phyloP scores from a whole-genome alignment of 2,329 filamentous ascomycete genomes.

The Teratosphaeria epicoccoides region DNA sequence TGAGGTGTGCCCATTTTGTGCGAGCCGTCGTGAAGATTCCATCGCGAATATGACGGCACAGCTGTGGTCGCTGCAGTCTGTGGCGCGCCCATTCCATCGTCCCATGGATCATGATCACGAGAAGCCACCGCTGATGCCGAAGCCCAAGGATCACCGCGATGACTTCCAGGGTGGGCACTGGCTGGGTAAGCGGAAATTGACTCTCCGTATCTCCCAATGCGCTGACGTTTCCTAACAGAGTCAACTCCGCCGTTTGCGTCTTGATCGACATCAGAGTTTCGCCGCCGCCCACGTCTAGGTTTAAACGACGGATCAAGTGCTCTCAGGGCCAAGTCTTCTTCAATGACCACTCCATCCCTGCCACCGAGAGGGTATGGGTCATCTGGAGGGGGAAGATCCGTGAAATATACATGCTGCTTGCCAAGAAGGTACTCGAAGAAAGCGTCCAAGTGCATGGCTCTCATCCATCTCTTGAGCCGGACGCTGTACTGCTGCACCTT shows the following conservation, averaged over 20 bases:
- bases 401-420: conserved; percentile 70
- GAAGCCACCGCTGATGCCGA: conserved; percentile 29
- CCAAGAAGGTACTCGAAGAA: conserved; percentile 85
- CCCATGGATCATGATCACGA: conserved; percentile 26
- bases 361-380: conserved; percentile 53
- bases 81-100: conserved; percentile 25
- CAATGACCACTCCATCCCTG: conserved; percentile 70
- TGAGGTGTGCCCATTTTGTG: conserved; percentile 43
- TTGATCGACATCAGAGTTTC: conserved; percentile 23
- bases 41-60: conserved; percentile 28
- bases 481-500: conserved; percentile 95
- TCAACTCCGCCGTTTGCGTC: conserved; percentile 15
- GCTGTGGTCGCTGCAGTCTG: conserved; percentile 35
- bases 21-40: conserved; percentile 19
- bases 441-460: conserved; percentile 86
- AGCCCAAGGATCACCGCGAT: conserved; percentile 43
- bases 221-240: conserved; percentile 17
- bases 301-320: conserved; percentile 68
- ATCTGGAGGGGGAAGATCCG: conserved; percentile 56
- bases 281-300: conserved; percentile 50
- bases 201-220: conserved; percentile 16
- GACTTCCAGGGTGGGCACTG: conserved; percentile 45
- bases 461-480: conserved; percentile 89
- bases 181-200: conserved; percentile 40
- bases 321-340: conserved; percentile 80